Conservation (phyloP, 2,329 filamentous ascomycete species). For the Colletotrichum orbiculare region DNA sequence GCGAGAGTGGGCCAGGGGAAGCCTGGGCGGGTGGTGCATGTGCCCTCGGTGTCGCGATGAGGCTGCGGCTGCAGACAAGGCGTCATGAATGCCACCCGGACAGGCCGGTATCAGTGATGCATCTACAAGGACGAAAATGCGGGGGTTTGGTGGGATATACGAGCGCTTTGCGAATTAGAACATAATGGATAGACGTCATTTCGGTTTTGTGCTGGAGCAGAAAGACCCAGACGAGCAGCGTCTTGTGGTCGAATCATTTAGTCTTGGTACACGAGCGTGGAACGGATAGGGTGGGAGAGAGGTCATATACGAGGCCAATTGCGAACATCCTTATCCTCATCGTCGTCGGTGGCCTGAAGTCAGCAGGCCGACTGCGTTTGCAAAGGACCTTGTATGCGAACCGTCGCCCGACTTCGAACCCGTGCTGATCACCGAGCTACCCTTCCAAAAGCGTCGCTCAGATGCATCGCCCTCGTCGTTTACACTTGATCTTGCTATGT, state of each 20-base stretch:
- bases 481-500: too few relatives aligned
- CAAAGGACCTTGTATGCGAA: slow-evolving; percentile 12
- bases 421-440: too few relatives aligned
- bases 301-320: slow-evolving; percentile 28
- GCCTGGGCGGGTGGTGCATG: slow-evolving; percentile 88
- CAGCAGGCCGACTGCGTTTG: background rate
- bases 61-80: slow-evolving; percentile 45
- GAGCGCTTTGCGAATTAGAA: slow-evolving; percentile 29
- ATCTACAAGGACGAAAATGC: background rate
- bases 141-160: slow-evolving; percentile 8
- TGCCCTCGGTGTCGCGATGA: slow-evolving; percentile 86
- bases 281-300: slow-evolving; percentile 4
- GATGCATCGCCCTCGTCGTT: too few relatives aligned
- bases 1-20: slow-evolving; percentile 89
- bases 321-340: slow-evolving; percentile 20
- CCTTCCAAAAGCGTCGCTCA: too few relatives aligned
- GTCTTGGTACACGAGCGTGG: slow-evolving; percentile 21
- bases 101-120: background rate
- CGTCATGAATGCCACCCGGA: background rate
- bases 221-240: slow-evolving; percentile 6
- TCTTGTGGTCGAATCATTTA: slow-evolving; percentile 15
- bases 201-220: slow-evolving; percentile 3
- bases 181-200: slow-evolving; percentile 19
- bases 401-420: background rate
- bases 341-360: slow-evolving; percentile 1